A percentile compares a stretch with the other conserved stretches of the same genome.
These are phyloP conservation scores for Athelia psychrophila DNA, from an alignment of 1,284 basidiomycete genomes.

Conservation along the genomic window DNA sequence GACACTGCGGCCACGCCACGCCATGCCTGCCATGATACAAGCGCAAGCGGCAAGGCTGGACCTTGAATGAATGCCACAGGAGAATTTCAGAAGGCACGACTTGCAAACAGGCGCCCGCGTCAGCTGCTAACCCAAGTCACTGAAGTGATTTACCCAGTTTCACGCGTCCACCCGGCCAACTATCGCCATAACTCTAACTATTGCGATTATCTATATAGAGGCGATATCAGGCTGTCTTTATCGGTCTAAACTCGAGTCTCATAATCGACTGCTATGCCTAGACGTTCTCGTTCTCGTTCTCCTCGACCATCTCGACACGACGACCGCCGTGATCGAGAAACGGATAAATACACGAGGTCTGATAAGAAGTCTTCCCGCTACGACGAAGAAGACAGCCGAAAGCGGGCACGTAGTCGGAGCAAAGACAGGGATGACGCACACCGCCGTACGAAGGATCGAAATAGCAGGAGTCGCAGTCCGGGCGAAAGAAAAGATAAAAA, in stretches of 20 bases:
- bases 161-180: no score
- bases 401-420: conserved; percentile 37
- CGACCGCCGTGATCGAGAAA: conserved; percentile 31
- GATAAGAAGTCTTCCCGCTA: conserved; percentile 27
- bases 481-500: conserved; percentile 56
- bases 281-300: conserved; percentile 45
- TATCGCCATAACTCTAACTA: no score
- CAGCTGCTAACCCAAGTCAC: no score
- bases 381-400: conserved; percentile 28
- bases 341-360: conserved; percentile 20
- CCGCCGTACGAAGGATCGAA: conserved; percentile 11
- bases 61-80: no score
- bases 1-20: not conserved
- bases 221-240: no score
- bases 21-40: not conserved
- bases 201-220: no score
- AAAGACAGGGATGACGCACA: conserved; percentile 29
- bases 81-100: no score
- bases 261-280: conserved; percentile 16
- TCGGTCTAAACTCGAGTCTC: no score
- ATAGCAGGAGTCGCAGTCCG: conserved; percentile 32
- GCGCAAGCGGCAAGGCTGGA: no score
- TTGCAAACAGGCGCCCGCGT: no score
- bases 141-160: no score
- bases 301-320: conserved; percentile 34